A percentile compares a stretch with the other conserved stretches of the same genome.
Conservation (phyloP, 2,329 filamentous ascomycete species). For the Xylariaceae sp. region DNA sequence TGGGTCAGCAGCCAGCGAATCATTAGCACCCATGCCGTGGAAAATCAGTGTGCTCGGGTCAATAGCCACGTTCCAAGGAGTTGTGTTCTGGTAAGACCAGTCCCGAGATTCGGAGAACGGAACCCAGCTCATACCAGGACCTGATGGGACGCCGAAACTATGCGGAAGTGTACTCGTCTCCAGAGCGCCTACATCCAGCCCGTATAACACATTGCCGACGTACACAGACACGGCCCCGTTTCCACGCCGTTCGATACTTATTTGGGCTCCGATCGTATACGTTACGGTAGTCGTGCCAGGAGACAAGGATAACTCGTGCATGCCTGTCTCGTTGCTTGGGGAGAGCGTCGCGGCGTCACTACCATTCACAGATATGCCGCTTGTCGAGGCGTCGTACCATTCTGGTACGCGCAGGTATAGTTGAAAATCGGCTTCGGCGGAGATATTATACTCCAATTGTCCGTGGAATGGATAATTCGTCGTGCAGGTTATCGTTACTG, state of each 20-base stretch:
- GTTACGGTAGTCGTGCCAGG: neutral
- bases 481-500: constrained; percentile 34
- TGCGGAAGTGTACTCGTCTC: neutral
- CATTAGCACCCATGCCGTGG: neutral
- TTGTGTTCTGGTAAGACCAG: neutral
- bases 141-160: neutral
- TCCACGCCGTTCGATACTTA: neutral
- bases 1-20: neutral
- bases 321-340: neutral
- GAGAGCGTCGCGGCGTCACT: neutral
- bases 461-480: constrained; percentile 1
- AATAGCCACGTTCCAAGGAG: constrained; percentile 2
- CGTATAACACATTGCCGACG: neutral
- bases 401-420: neutral
- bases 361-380: neutral
- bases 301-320: neutral
- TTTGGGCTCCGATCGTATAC: constrained; percentile 29
- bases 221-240: constrained; percentile 1
- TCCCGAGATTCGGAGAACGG: constrained; percentile 3
- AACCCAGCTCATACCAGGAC: neutral
- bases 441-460: neutral
- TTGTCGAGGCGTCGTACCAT: neutral
- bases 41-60: constrained; percentile 1
- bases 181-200: neutral
- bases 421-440: neutral